Base-by-base conservation (phyloP, 2,329 filamentous ascomycete genomes). In the Orbilia quercus region DNA sequence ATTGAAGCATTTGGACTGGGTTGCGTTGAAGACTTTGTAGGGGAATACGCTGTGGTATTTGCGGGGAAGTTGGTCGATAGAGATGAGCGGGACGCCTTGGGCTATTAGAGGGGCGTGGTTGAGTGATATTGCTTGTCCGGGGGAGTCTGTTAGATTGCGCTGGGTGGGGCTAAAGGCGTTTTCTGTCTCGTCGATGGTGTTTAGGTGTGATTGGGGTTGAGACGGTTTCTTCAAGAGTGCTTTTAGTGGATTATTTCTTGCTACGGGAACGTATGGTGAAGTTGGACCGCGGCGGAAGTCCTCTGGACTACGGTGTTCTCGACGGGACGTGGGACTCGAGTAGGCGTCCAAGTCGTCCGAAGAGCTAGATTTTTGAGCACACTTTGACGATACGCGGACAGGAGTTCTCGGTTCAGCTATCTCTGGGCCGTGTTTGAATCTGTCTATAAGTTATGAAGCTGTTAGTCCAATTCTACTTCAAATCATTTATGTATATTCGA, bases 1-100 rank as follows among this genome's bases (percentile, higher is more conserved):
- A 0, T 84, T 79, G 76, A 94, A 95, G 77, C 89, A 92, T 78
- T 89, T 91, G 0, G 91, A 95, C 78, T 96, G 91, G 0, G 94
- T 85, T 5, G 89, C 90, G 79, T 96, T 96, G 82, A 96, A 92
- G 0, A 90, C 80, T 1, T 87, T 85, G 75, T 90, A 95, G 0
- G 88, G 85, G 77, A 95, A 96, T 0, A 94, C 79, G 0, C 85
- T 81, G 20, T 87, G 86, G 75, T 92, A 87, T 38, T 85, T 86
- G 80, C 93, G 89, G 1, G 91, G 89, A 0, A 95, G 82, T 9
- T 38, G 40, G 45, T 72, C 51, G 9, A 78, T 76, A 1, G 76
- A 67, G 63, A 84, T 59, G 0, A 85, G 80, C 14, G 78, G 78
- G 22, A 82, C 81, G 0, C 81, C 82, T 53, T 81, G 80, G 5